Conservation (phyloP, 225 moss, liverwort and hornwort genomes). For the Physcomitrellopsis africana region DNA sequence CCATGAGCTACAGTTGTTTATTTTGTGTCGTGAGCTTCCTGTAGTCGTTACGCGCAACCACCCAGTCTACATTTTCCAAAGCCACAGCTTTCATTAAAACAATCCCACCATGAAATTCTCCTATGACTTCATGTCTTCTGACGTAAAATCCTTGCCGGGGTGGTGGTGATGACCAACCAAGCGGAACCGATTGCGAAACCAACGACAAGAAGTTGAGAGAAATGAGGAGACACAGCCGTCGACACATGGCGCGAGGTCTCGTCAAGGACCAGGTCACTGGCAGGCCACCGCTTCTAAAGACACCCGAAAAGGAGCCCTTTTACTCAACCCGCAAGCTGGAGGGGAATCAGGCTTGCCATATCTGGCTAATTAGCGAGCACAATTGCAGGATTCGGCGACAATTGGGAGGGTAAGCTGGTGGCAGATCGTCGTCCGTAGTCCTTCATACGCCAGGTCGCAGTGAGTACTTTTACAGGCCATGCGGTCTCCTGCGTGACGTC, state of each 20-base stretch:
- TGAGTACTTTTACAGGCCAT: neutral
- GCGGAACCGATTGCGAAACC: neutral
- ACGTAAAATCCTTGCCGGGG: too few relatives aligned
- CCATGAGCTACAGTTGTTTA: too few relatives aligned
- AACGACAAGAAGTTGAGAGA: neutral
- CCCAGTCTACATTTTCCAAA: too few relatives aligned
- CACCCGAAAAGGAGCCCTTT: neutral
- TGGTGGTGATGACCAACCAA: too few relatives aligned
- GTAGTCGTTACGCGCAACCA: too few relatives aligned
- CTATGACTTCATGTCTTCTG: too few relatives aligned
- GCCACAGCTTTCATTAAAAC: too few relatives aligned
- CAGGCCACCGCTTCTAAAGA: conserved; percentile 4
- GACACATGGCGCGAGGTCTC: conserved; percentile 11
- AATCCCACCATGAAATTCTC: too few relatives aligned
- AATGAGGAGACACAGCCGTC: neutral
- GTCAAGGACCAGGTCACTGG: neutral
- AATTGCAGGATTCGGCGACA: neutral
- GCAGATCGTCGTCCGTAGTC: neutral
- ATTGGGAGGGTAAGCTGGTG: neutral
- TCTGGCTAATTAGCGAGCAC: neutral
- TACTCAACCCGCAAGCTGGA: conserved; percentile 3
- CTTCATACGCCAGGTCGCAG: conserved; percentile 4
- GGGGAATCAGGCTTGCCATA: neutral
- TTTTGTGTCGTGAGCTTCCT: too few relatives aligned
- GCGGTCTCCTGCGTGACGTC: neutral